Evolutionary conservation across 2,329 filamentous ascomycete species (phyloP).

Genomic region (Graphiopsis chlorocephala): DNA sequence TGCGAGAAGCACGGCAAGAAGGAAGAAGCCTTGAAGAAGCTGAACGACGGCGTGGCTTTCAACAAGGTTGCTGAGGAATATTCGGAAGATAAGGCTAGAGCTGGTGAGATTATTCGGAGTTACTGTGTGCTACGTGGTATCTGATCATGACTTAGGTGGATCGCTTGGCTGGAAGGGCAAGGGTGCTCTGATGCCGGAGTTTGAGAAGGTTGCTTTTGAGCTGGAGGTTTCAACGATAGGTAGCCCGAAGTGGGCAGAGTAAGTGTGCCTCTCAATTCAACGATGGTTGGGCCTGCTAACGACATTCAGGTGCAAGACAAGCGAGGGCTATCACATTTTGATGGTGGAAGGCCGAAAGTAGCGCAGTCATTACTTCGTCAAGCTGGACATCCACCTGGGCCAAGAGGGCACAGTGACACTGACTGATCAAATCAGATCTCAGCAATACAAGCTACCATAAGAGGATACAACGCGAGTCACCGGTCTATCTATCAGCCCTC

Average conservation of each 20-base stretch:
- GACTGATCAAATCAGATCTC: neutral
- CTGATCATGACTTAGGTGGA: slow-evolving; percentile 57
- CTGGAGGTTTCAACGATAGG: slow-evolving; percentile 64
- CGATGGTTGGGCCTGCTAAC: neutral
- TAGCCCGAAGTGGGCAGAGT: slow-evolving; percentile 64
- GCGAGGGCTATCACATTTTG: slow-evolving; percentile 75
- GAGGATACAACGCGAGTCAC: neutral
- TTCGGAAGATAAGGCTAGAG: slow-evolving; percentile 73
- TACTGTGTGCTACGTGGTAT: too few relatives aligned
- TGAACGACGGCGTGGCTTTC: slow-evolving; percentile 66
- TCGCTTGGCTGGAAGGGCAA: slow-evolving; percentile 70
- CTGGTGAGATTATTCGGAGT: slow-evolving; percentile 40
- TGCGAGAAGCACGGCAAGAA: slow-evolving; percentile 77
- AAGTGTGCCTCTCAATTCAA: neutral
- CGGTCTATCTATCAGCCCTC: neutral
- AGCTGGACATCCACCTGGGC: neutral
- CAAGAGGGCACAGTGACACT: neutral
- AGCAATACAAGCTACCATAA: neutral
- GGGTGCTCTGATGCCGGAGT: slow-evolving; percentile 64
- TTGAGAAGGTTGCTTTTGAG: slow-evolving; percentile 70
- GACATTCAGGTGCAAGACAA: slow-evolving; percentile 57
- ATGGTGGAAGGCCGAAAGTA: slow-evolving; percentile 70
- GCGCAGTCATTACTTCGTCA: neutral
- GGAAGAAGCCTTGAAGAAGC: slow-evolving; percentile 68
- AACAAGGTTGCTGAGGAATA: slow-evolving; percentile 70